Evolutionary conservation across 768 basidiomycete species (phyloP).

Genomic region (Xerocomellus chrysenteron): DNA sequence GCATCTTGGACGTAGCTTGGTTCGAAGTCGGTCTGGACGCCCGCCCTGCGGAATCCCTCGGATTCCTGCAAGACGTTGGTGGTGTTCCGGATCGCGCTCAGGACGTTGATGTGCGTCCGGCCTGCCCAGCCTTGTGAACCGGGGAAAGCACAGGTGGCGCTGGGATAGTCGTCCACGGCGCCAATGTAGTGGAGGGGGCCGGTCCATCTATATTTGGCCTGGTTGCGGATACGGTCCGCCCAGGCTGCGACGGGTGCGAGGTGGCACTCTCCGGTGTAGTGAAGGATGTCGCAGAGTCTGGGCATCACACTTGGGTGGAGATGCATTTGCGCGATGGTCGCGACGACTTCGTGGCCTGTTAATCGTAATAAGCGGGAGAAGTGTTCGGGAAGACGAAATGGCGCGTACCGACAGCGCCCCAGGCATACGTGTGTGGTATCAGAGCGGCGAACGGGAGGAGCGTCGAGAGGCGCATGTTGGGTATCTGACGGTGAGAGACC

Average conservation of each 20-base stretch:
- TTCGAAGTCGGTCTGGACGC: constrained; percentile 12
- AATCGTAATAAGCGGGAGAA: not conserved
- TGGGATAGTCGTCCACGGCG: constrained; percentile 74
- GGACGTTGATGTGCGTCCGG: constrained; percentile 56
- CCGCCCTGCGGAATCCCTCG: constrained; percentile 23
- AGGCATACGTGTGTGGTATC: constrained; percentile 33
- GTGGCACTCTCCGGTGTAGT: constrained; percentile 56
- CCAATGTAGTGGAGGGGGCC: constrained; percentile 74
- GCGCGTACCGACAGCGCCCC: constrained; percentile 41
- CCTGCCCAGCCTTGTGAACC: constrained; percentile 76
- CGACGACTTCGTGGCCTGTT: constrained; percentile 86
- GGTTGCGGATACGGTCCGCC: constrained; percentile 72
- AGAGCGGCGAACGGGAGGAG: constrained; percentile 16
- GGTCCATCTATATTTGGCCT: constrained; percentile 63
- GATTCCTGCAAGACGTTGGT: constrained; percentile 60
- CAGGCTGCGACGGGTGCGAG: constrained; percentile 83
- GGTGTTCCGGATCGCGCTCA: constrained; percentile 77
- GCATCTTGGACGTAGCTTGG: constrained; percentile 63
- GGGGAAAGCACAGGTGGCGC: constrained; percentile 72
- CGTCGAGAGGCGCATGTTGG: constrained; percentile 22
- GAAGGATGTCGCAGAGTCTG: constrained; percentile 70
- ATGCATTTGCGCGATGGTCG: constrained; percentile 92
- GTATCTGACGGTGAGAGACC: constrained; percentile 3
- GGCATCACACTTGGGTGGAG: constrained; percentile 71
- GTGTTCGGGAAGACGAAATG: not conserved